Percentiles rank a stretch among this genome's conserved stretches.
phyloP scores from a whole-genome alignment of 768 basidiomycete species.

The Auriculariales sp. region DNA sequence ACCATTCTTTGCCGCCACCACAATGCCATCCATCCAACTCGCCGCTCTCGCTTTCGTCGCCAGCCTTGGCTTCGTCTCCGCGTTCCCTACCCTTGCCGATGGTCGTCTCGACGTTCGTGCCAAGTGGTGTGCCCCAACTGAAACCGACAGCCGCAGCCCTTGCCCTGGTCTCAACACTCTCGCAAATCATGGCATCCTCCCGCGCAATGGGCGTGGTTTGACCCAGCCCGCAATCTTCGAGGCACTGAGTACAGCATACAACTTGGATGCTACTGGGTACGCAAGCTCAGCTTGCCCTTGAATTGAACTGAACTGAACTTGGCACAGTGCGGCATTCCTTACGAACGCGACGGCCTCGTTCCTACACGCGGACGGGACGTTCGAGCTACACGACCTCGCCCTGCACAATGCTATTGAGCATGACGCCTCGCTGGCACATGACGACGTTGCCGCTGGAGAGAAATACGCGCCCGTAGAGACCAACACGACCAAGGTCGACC shows the following conservation, averaged over 20 bases:
- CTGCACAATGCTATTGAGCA: conserved; percentile 17
- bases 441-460: conserved; percentile 9
- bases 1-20: not conserved
- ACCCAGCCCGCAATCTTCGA: not conserved
- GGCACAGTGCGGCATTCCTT: not conserved
- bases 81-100: not conserved
- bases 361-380: not conserved
- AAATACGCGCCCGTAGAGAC: conserved; percentile 10
- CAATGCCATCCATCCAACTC: not conserved
- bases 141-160: not conserved
- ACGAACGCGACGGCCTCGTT: not conserved
- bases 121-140: not conserved
- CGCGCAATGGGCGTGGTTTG: not conserved
- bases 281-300: not conserved
- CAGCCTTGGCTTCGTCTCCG: not conserved
- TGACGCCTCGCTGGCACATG: conserved; percentile 15
- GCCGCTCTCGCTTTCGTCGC: not conserved
- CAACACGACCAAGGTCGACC: not conserved
- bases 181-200: not conserved
- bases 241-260: not conserved
- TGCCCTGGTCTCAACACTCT: not conserved
- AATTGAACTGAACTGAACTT: not conserved
- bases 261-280: not conserved
- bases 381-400: conserved; percentile 12
- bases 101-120: not conserved